Percentiles rank a stretch among this genome's conserved stretches.
Conservation (phyloP, 2,329 filamentous ascomycete genomes). For the Paradendryphiella salina region DNA sequence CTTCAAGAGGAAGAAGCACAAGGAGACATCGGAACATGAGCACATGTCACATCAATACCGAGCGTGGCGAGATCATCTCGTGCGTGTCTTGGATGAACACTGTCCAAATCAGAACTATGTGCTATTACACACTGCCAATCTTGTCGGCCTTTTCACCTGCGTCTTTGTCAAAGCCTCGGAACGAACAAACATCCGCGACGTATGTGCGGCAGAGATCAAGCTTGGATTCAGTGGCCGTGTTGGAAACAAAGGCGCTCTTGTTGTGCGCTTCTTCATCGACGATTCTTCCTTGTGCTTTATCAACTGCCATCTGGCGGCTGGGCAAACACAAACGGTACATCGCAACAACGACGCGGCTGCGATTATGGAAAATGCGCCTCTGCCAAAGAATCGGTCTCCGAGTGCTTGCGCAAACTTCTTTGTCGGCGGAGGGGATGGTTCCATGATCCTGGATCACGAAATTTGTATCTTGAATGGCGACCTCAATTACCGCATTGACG, state of each 20-base stretch:
- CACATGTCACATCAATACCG: slow-evolving; percentile 97
- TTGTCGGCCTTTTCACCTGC: slow-evolving; percentile 94
- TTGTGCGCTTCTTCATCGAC: slow-evolving; percentile 90
- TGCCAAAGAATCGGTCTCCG: slow-evolving; percentile 73
- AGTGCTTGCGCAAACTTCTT: slow-evolving; percentile 73
- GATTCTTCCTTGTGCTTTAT: slow-evolving; percentile 94
- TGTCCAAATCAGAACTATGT: slow-evolving; percentile 81
- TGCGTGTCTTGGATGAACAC: slow-evolving; percentile 78
- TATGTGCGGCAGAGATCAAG: slow-evolving; percentile 84
- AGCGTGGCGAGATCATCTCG: slow-evolving; percentile 90
- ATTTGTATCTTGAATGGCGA: slow-evolving; percentile 97
- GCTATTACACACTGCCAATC: slow-evolving; percentile 81
- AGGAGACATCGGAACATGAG: slow-evolving; percentile 82
- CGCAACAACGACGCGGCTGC: slow-evolving; percentile 90
- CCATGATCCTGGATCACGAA: slow-evolving; percentile 94
- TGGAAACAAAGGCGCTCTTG: slow-evolving; percentile 93
- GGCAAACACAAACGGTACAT: slow-evolving; percentile 84
- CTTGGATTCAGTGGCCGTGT: slow-evolving; percentile 93
- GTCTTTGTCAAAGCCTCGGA: slow-evolving; percentile 87
- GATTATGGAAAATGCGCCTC: slow-evolving; percentile 77
- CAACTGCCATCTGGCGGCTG: slow-evolving; percentile 95
- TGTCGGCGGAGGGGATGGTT: slow-evolving; percentile 89
- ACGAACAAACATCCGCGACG: slow-evolving; percentile 72
- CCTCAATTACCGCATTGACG: slow-evolving; percentile 97
- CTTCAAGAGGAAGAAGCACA: slow-evolving; percentile 75